These are phyloP conservation scores for Handroanthus guayacan DNA, from an alignment of 257 asterid genomes.

Conservation along the genomic window DNA sequence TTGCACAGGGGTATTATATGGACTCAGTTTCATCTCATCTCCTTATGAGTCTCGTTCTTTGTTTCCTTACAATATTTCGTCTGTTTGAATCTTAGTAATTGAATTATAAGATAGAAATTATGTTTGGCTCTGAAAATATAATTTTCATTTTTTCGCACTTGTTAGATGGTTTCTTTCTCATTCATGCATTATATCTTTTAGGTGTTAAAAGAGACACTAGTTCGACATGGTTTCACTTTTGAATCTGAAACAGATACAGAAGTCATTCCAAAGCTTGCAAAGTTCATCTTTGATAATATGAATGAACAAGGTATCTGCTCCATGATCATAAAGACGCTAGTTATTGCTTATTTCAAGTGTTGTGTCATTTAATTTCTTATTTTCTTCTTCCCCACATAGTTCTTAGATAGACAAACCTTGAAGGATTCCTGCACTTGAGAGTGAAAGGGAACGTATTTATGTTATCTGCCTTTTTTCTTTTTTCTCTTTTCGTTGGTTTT, in stretches of 20 bases:
- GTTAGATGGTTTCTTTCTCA: constrained; percentile 18
- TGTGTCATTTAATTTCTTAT: not conserved
- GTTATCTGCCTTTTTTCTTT: not conserved
- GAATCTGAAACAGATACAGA: constrained; percentile 98
- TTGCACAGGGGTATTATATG: constrained; percentile 7
- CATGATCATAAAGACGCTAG: not conserved
- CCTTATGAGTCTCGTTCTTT: not conserved
- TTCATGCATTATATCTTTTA: constrained; percentile 39
- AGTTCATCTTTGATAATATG: constrained; percentile 85
- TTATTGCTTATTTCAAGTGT: constrained; percentile 10
- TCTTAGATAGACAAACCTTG: not conserved
- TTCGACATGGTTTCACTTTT: constrained; percentile 92
- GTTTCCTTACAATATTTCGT: not conserved
- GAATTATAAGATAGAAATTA: constrained; percentile 1
- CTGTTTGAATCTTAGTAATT: constrained; percentile 1
- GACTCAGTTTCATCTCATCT: not conserved
- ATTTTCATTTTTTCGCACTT: not conserved
- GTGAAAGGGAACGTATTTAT: too few relatives aligned
- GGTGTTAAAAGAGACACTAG: constrained; percentile 91
- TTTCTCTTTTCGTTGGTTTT: constrained; percentile 2
- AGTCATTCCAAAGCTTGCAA: constrained; percentile 99
- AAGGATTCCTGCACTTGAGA: not conserved
- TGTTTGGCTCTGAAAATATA: not conserved
- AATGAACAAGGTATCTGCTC: constrained; percentile 76
- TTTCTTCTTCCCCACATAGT: not conserved